Percentiles rank a stretch among this genome's conserved stretches.
Evolutionary conservation across 2,329 filamentous ascomycete species (phyloP).

Genomic region (Paecilomyces variotii): DNA sequence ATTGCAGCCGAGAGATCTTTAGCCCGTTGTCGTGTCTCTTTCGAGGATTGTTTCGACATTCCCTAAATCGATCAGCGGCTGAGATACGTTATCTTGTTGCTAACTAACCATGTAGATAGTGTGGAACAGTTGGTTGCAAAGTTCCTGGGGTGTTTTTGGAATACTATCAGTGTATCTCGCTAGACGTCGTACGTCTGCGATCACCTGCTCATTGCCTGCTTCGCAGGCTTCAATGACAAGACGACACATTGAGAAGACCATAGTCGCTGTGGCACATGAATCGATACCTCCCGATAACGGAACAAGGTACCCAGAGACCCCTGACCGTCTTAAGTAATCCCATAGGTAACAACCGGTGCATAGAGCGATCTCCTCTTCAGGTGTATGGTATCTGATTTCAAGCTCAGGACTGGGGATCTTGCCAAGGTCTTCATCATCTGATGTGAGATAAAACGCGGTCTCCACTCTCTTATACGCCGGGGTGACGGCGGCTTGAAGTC

Average conservation of each 20-base stretch:
- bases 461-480: conserved; percentile 21
- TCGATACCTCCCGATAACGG: conserved; percentile 27
- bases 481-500: conserved; percentile 18
- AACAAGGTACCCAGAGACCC: conserved; percentile 22
- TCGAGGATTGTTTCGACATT: conserved; percentile 55
- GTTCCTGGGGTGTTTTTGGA: conserved; percentile 50
- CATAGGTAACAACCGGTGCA: conserved; percentile 18
- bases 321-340: conserved; percentile 24
- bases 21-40: conserved; percentile 58
- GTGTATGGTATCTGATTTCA: conserved; percentile 11
- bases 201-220: conserved; percentile 15
- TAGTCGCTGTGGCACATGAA: conserved; percentile 20
- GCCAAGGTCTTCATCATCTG: conserved; percentile 10
- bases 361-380: conserved; percentile 20
- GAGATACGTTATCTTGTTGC: neutral
- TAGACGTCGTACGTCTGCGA: conserved; percentile 19
- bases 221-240: conserved; percentile 19
- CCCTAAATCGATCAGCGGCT: conserved; percentile 33
- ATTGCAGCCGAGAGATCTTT: conserved; percentile 51
- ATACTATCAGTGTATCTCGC: conserved; percentile 36
- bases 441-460: conserved; percentile 16
- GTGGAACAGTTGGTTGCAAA: conserved; percentile 50
- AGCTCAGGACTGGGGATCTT: conserved; percentile 10
- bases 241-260: conserved; percentile 27
- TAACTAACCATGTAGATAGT: conserved; percentile 33